Conservation (phyloP, 176 grass and related monocot genomes). For the Bolboschoenus planiculmis region DNA sequence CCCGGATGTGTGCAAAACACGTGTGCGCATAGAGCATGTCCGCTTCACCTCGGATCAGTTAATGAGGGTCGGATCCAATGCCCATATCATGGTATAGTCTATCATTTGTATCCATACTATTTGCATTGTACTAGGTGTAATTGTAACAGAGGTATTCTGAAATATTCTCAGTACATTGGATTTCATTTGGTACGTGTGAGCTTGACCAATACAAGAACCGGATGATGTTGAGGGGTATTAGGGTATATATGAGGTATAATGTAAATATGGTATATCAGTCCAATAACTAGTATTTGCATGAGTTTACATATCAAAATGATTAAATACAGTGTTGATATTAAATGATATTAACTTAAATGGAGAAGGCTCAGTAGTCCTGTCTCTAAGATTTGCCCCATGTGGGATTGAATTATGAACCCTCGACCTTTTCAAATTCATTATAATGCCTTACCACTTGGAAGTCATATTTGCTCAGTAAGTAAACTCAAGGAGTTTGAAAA, state of each 20-base stretch:
- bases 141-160: background rate
- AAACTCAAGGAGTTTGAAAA: conserved; percentile 13
- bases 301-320: background rate
- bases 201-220: background rate
- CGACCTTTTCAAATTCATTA: no score
- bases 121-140: background rate
- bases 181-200: background rate
- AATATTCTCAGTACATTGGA: background rate
- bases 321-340: background rate
- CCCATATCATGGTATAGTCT: conserved; percentile 84
- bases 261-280: background rate
- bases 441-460: no score
- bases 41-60: conserved; percentile 93
- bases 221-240: background rate
- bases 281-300: background rate
- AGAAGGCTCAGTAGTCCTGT: background rate
- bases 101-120: background rate
- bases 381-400: background rate
- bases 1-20: conserved; percentile 94
- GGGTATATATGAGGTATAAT: background rate
- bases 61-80: conserved; percentile 91
- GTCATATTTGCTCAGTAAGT: background rate
- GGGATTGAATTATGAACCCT: background rate
- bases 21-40: conserved; percentile 95
- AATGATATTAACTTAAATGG: background rate